Conservation (phyloP, 208 protist species). For the Acanthamoeba divionensis region DNA sequence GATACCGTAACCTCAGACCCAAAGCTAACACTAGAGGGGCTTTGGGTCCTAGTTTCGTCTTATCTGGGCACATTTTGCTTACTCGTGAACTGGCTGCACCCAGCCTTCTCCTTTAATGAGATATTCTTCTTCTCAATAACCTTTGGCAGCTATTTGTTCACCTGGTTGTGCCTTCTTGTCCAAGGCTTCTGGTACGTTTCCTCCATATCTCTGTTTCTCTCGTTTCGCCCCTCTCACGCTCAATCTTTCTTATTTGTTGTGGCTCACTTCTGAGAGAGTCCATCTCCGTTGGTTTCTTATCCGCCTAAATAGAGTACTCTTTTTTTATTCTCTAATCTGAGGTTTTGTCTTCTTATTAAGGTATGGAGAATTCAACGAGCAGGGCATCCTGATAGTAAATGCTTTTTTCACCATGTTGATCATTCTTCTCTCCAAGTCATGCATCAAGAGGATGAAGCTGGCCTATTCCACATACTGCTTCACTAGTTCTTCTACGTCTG, state of each 20-base stretch:
- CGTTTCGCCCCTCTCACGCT: too few species aligned
- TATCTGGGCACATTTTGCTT: conserved; percentile 21
- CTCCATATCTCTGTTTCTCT: too few species aligned
- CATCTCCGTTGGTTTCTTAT: too few species aligned
- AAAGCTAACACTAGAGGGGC: too few species aligned
- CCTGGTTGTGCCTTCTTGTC: background rate
- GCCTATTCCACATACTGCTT: background rate
- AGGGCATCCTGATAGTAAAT: conserved; percentile 15
- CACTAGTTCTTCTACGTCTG: background rate
- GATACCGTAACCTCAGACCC: too few species aligned
- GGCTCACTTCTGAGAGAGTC: too few species aligned
- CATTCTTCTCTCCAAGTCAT: conserved; percentile 11
- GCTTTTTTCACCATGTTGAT: conserved; percentile 21
- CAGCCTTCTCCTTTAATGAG: conserved; percentile 36
- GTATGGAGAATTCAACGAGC: conserved; percentile 32
- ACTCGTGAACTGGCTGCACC: conserved; percentile 12
- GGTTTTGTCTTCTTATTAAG: too few species aligned
- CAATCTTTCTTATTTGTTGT: too few species aligned
- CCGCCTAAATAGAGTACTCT: too few species aligned
- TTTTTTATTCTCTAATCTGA: too few species aligned
- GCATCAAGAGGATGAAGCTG: conserved; percentile 33
- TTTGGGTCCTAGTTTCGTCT: conserved; percentile 8
- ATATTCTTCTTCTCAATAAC: conserved; percentile 37
- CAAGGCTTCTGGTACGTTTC: conserved; percentile 41
- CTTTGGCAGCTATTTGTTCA: conserved; percentile 1